These are phyloP conservation scores for Gremmenia infestans DNA, from an alignment of 2,329 filamentous ascomycete species.

Conservation along the genomic window DNA sequence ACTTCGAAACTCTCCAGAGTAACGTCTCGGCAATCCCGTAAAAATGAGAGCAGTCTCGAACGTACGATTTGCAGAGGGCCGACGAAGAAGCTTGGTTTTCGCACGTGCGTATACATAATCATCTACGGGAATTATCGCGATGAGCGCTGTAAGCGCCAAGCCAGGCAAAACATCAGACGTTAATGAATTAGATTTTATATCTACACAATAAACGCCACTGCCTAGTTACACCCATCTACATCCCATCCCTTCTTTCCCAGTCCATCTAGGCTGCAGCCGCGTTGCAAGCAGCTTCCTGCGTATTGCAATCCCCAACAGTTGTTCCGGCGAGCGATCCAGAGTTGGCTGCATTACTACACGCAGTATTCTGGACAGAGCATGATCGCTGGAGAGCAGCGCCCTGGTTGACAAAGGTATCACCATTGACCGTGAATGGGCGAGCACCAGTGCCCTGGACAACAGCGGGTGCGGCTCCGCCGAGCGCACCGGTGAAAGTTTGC, in stretches of 20 bases:
- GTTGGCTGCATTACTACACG: conserved; percentile 54
- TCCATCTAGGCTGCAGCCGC: conserved; percentile 3
- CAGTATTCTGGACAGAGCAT: conserved; percentile 58
- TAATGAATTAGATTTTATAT: neutral
- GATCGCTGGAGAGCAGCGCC: conserved; percentile 53
- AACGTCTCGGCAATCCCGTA: too few relatives aligned
- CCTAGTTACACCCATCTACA: neutral
- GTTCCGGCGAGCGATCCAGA: conserved; percentile 37
- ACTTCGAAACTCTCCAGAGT: too few relatives aligned
- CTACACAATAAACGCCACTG: neutral
- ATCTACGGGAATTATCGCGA: too few relatives aligned
- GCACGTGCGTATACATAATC: neutral
- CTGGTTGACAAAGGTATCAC: conserved; percentile 52
- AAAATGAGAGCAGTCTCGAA: too few relatives aligned
- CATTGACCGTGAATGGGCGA: conserved; percentile 53
- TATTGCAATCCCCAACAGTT: conserved; percentile 46
- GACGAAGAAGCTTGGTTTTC: neutral
- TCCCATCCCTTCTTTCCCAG: neutral
- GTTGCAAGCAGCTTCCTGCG: conserved; percentile 36
- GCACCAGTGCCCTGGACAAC: conserved; percentile 43
- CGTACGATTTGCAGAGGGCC: too few relatives aligned
- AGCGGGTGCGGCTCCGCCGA: conserved; percentile 47
- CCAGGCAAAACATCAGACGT: neutral
- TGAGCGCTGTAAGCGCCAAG: neutral
- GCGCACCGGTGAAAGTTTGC: conserved; percentile 39